phyloP scores from a whole-genome alignment of 2,329 filamentous ascomycete species.

The Colletotrichum sp. region DNA sequence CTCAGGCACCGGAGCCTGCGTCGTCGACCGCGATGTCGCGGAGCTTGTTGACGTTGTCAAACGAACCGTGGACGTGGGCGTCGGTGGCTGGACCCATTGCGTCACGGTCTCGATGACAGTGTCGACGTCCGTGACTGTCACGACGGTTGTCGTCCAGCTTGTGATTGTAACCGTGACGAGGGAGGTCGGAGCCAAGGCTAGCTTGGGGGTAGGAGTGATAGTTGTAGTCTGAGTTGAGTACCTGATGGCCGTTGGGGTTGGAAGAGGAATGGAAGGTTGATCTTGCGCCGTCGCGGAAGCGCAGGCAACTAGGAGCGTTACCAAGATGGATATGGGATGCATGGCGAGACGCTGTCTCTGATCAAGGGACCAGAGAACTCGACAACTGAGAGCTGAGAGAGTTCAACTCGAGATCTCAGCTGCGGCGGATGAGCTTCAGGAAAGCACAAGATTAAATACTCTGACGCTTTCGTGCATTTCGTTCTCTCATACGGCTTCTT shows the following conservation, averaged over 20 bases:
- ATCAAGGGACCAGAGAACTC: not conserved
- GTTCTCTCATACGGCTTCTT: not conserved
- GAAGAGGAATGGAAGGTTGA: not conserved
- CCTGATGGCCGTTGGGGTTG: not conserved
- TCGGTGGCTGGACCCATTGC: not conserved
- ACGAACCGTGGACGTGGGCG: not conserved
- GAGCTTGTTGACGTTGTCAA: not conserved
- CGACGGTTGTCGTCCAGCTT: conserved; percentile 4
- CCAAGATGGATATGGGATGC: not conserved
- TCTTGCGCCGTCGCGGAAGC: not conserved
- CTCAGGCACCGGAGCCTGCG: not conserved
- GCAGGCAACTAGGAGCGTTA: not conserved
- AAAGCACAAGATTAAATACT: not conserved
- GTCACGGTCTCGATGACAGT: conserved; percentile 14
- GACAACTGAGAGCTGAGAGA: not conserved
- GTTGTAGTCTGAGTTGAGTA: not conserved
- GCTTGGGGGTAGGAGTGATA: not conserved
- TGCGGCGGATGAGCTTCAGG: too few relatives aligned
- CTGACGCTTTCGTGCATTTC: not conserved
- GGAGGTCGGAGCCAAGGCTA: not conserved
- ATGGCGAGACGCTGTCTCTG: not conserved
- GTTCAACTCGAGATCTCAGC: too few relatives aligned
- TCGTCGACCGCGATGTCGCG: not conserved
- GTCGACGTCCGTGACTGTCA: not conserved
- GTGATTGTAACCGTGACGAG: conserved; percentile 3